Evolutionary conservation across 768 basidiomycete species (phyloP).

Genomic region (Paxillus rubicundulus): DNA sequence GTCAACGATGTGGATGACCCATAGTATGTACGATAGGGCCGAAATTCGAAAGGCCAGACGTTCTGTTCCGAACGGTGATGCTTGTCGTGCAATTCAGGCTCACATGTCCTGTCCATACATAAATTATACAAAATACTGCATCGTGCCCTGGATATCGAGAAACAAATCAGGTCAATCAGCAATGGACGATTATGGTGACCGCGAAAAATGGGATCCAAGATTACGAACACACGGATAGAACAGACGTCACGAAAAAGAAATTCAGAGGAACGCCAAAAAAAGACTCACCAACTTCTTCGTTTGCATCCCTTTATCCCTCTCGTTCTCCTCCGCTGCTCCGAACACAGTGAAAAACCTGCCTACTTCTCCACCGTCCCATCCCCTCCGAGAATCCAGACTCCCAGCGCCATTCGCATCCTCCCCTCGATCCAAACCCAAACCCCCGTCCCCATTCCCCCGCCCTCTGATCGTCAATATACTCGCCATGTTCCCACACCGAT

Average conservation of each 20-base stretch:
- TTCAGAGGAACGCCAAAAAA: not conserved
- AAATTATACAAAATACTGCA: conserved; percentile 40
- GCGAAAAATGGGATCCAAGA: not conserved
- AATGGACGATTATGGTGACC: not conserved
- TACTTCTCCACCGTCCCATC: conserved; percentile 9
- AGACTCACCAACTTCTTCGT: conserved; percentile 65
- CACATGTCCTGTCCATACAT: conserved; percentile 2
- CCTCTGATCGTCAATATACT: conserved; percentile 81
- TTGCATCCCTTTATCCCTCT: conserved; percentile 77
- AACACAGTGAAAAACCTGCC: conserved; percentile 75
- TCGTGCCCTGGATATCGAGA: conserved; percentile 28
- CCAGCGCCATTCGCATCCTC: conserved; percentile 1
- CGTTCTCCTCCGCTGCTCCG: conserved; percentile 86
- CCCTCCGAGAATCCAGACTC: not conserved
- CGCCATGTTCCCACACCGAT: conserved; percentile 86
- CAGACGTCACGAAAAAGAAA: no score
- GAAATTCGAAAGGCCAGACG: no score
- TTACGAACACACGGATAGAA: no score
- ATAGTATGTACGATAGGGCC: no score
- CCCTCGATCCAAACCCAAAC: conserved; percentile 6
- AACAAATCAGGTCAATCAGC: not conserved
- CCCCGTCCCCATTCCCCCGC: conserved; percentile 42
- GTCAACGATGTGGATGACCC: no score
- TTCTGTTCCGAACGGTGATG: no score
- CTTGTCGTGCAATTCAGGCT: no score